Evolutionary conservation across 371 early-diverging fungal species (phyloP), one percentile per base, ranked within the genome.

Genomic region (Haplosporangium sp.): DNA sequence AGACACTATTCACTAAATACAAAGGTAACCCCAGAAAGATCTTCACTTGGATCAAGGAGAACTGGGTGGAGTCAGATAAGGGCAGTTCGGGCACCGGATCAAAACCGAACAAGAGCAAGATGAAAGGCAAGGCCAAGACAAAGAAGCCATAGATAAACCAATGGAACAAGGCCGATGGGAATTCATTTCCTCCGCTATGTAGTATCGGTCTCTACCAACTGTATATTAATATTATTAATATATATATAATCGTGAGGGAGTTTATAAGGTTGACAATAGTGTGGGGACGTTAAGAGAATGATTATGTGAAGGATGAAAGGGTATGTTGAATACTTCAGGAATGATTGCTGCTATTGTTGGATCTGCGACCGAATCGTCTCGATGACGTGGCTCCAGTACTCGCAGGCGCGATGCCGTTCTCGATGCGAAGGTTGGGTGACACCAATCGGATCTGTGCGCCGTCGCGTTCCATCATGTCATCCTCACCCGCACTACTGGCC

Each of bases 391-490:
- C 23, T 7, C 62, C 53, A 11, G 53, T 16, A 0, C 47, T 45
- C 13, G 74, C 18, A 13, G 67, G 18, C 2, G 54, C 11, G 29
- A 51, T 11, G 14, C 62, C 63, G 37, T 52, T 66, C 62, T 79
- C 79, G 50, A 79, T 72, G 41, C 79, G 72, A 20, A 72, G 60
- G 42, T 79, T 72, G 54, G 79, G 69, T 23, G 79, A 79, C 11
- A 79, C 73, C 41, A 79, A 16, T 14, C 79, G 71, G 68, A 79
- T 67, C 53, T 64, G 67, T 43, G 61, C 58, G 13, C 69, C 79
- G 11, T 79, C 73, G 40, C 45, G 59, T 6, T 72, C 79, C 52
- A 64, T 68, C 62, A 64, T 54, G 5, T 72, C 69, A 23, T 79
- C 79, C 1, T 55, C 69, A 4, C 20, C 36, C 9, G 57, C 62